Evolutionary conservation across 169 alveolate genomes (phyloP), one percentile per base, ranked within the genome.

Genomic region (Plasmodium chabaudi): DNA sequence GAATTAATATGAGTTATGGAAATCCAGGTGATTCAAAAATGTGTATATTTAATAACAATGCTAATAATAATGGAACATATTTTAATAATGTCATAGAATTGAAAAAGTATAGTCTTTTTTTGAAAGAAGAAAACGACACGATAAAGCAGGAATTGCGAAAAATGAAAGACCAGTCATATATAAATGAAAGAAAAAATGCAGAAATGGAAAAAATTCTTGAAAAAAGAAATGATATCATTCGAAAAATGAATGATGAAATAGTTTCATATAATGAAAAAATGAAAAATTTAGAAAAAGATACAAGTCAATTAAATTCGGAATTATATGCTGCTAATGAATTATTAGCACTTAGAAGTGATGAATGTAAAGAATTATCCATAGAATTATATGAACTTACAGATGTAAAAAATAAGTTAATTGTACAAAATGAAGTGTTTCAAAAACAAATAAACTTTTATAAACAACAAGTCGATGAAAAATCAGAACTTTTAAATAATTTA

Each of bases 121-220:
- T 86, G 63, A 86, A 86, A 55, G 91, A 86, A 59, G 87, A 86
- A 53, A 86, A 86, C 25, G 91, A 86, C 39, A 19, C 67, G 39
- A 68, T 86, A 15, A 86, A 86, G 60, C 91, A 86, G 19, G 91
- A 86, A 53, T 17, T 86, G 19, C 23, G 91, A 44, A 86, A 86
- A 70, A 25, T 86, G 57, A 68, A 69, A 42, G 91, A 86, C 27
- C 57, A 63, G 64, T 56, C 42, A 10, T 56, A 46, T 34, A 70
- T 86, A 12, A 87, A 86, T 51, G 87, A 86, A 68, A 46, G 74
- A 12, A 86, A 70, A 70, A n/a, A 86, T 56, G 47, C 19, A 9
- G 91, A 86, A 72, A 59, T 86, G 72, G 87, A 86, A 59, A 49
- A 69, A 70, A 70, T 49, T 46, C 60, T 86, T 15, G 87, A 86